Evolutionary conservation across 2,329 filamentous ascomycete genomes (phyloP).

Genomic region (Tolypocladium pustulatum): DNA sequence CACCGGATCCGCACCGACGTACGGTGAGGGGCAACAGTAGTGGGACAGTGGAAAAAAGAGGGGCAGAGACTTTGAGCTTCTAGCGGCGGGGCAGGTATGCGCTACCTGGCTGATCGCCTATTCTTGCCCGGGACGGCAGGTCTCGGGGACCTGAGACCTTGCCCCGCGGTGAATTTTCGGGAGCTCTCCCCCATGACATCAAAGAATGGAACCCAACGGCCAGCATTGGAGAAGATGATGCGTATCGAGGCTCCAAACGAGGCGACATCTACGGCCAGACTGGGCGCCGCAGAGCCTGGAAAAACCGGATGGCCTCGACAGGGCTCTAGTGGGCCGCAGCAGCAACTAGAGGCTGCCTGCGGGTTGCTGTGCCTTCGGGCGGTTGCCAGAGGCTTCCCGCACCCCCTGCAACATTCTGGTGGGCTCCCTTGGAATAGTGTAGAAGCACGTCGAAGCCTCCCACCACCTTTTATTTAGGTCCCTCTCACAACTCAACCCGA

Average conservation of each 20-base stretch:
- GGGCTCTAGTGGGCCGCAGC: constrained; percentile 3
- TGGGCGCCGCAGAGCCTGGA: not conserved
- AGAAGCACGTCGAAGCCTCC: constrained; percentile 32
- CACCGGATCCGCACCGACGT: not conserved
- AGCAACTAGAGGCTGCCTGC: constrained; percentile 11
- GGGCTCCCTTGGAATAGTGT: constrained; percentile 31
- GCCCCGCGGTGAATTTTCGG: constrained; percentile 21
- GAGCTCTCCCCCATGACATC: constrained; percentile 18
- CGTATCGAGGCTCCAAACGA: not conserved
- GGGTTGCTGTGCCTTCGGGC: constrained; percentile 11
- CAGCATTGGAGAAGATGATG: constrained; percentile 5
- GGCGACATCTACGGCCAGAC: not conserved
- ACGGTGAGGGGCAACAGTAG: not conserved
- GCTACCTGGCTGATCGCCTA: constrained; percentile 3
- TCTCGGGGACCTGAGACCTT: constrained; percentile 11
- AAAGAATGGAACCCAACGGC: constrained; percentile 5
- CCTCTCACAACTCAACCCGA: constrained; percentile 10
- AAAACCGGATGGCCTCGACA: not conserved
- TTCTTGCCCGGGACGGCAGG: not conserved
- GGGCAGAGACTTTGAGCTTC: not conserved
- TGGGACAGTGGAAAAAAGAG: constrained; percentile 7
- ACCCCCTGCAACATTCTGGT: constrained; percentile 22
- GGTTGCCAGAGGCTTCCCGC: constrained; percentile 23
- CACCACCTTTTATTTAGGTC: constrained; percentile 27
- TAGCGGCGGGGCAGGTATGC: constrained; percentile 5